Conservation (phyloP, 2,329 filamentous ascomycete genomes). For the Blumeria graminis region DNA sequence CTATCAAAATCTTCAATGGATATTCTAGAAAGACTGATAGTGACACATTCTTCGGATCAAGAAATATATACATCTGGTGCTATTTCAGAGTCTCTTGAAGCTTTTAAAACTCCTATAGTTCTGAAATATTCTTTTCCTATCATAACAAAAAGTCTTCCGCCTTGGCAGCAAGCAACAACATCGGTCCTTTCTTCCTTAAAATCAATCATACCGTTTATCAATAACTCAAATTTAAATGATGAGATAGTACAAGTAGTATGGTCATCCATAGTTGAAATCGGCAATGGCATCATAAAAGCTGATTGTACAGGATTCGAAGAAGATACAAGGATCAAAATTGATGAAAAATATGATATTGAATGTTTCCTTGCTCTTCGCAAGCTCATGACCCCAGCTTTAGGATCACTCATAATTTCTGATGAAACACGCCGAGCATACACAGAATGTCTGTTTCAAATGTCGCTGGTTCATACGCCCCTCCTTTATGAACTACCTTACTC, state of each 20-base stretch:
- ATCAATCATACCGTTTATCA: constrained; percentile 36
- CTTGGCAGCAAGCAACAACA: constrained; percentile 63
- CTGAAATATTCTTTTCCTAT: constrained; percentile 62
- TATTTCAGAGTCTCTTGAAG: constrained; percentile 36
- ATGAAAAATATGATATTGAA: constrained; percentile 61
- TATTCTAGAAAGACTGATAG: constrained; percentile 36
- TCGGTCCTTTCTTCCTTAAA: constrained; percentile 44
- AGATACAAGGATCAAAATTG: constrained; percentile 26
- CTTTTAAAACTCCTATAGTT: constrained; percentile 43
- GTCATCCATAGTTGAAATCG: constrained; percentile 38
- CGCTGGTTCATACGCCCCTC: constrained; percentile 49
- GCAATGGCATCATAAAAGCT: constrained; percentile 44
- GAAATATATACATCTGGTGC: constrained; percentile 48
- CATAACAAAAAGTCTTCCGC: constrained; percentile 41
- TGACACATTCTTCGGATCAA: constrained; percentile 32
- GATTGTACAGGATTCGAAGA: constrained; percentile 26
- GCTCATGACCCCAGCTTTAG: constrained; percentile 52
- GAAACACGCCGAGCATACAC: constrained; percentile 44
- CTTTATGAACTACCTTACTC: constrained; percentile 23
- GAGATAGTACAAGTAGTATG: constrained; percentile 36
- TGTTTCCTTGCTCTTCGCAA: constrained; percentile 45
- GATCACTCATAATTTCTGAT: constrained; percentile 39
- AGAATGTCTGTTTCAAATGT: constrained; percentile 55
- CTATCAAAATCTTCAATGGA: constrained; percentile 64
- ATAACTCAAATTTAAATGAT: constrained; percentile 22